These are phyloP conservation scores for Chimonanthus salicifolius DNA, from an alignment of 164 flowering plant genomes.

Conservation along the genomic window DNA sequence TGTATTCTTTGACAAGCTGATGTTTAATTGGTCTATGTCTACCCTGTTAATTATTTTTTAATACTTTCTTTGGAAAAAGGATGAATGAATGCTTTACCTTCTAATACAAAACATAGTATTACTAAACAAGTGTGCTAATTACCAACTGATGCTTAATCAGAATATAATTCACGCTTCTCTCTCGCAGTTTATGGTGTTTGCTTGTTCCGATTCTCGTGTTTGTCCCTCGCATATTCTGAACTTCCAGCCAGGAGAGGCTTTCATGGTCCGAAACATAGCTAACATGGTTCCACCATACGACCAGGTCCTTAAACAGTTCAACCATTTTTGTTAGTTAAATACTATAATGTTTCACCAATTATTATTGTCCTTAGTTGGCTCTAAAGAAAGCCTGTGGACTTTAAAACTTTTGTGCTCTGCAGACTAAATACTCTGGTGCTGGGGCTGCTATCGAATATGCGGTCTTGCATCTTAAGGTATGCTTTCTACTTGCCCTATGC, in stretches of 20 bases:
- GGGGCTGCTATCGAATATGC: constrained; percentile 77
- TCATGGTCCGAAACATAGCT: constrained; percentile 78
- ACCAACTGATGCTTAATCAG: neutral
- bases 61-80: no score
- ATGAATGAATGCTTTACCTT: no score
- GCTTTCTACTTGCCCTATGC: neutral
- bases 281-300: constrained; percentile 86
- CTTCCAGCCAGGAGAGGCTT: constrained; percentile 92
- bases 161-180: neutral
- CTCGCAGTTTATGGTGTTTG: constrained; percentile 80
- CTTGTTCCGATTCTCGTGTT: constrained; percentile 89
- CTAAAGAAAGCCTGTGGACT: neutral
- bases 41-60: neutral
- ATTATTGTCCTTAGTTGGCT: neutral
- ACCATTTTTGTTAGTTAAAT: neutral
- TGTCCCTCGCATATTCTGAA: constrained; percentile 76
- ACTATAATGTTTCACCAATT: neutral
- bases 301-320: constrained; percentile 32
- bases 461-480: constrained; percentile 54
- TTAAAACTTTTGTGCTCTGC: constrained; percentile 7
- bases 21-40: neutral
- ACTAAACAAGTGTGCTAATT: no score
- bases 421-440: constrained; percentile 47
- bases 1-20: neutral
- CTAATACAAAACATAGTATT: no score